Percentiles rank a stretch among this genome's conserved stretches.
Conservation (phyloP, 371 early-diverging fungal genomes). For the Rhizopus microsporus region DNA sequence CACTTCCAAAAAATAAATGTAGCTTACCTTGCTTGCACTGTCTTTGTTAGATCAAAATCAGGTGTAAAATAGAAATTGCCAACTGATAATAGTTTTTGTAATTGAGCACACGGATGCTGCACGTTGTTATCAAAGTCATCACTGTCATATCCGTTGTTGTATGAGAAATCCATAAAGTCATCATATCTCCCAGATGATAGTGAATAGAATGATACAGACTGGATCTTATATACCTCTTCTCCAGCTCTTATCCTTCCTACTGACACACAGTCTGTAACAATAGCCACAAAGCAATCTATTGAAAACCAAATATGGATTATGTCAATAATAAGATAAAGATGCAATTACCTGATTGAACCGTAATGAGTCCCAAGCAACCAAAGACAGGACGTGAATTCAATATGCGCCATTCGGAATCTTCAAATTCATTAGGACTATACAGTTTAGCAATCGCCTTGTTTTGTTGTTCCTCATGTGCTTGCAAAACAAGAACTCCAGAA, state of each 20-base stretch:
- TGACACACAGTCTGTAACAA: slow-evolving; percentile 67
- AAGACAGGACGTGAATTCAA: slow-evolving; percentile 62
- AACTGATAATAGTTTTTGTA: slow-evolving; percentile 67
- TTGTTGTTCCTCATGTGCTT: slow-evolving; percentile 26
- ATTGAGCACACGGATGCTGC: slow-evolving; percentile 63
- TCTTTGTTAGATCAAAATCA: slow-evolving; percentile 74
- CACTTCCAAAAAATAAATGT: not conserved
- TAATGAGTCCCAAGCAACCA: slow-evolving; percentile 73
- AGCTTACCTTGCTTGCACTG: slow-evolving; percentile 61
- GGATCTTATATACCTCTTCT: slow-evolving; percentile 62
- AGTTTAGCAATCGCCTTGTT: slow-evolving; percentile 50
- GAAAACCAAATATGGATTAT: not conserved
- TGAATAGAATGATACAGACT: slow-evolving; percentile 65
- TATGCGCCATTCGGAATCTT: slow-evolving; percentile 50
- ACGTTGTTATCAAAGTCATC: slow-evolving; percentile 31
- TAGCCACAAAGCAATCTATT: slow-evolving; percentile 71
- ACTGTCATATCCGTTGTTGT: slow-evolving; percentile 30
- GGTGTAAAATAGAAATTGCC: slow-evolving; percentile 81
- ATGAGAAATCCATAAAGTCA: slow-evolving; percentile 40
- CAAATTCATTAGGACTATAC: slow-evolving; percentile 48
- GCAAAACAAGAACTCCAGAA: slow-evolving; percentile 49
- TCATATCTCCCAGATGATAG: slow-evolving; percentile 61
- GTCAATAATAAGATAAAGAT: not conserved
- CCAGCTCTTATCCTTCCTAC: slow-evolving; percentile 63
- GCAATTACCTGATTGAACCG: slow-evolving; percentile 59